Base-by-base conservation (phyloP, 768 basidiomycete genomes). In the Lactarius psammicola region DNA sequence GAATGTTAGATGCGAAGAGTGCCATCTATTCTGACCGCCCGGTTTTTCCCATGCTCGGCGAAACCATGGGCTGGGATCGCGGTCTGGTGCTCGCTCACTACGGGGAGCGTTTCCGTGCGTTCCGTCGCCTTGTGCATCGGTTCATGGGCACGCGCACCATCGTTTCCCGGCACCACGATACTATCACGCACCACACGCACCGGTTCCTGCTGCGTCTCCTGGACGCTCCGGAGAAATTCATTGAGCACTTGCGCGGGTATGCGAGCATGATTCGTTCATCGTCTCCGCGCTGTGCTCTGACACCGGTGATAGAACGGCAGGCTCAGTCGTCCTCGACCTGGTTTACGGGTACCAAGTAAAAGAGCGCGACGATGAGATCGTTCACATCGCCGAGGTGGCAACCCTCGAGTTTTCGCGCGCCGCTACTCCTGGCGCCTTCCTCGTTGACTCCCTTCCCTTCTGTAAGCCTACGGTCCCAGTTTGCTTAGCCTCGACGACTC, bases 271-370 rank as follows among this genome's bases (percentile, higher is more conserved):
- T n/a, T 51, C 49, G 10, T 20, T 31, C 8, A 26, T 56, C 17
- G 11, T 17, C 17, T 15, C 18, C 40, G 40, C 18, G 6, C 17
- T 40, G 40, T 18, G 40, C 17, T 40, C n/a, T 13, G n/a, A 33
- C 18, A 23, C 15, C 18, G n/a, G 17, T 0, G 20, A 15, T 30
- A 65, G 59, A 8, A 55, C 49, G 11, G 62, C 66, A 13, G 72
- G 72, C 7, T 60, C 68, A 8, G 68, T 72, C 10, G 70, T 72
- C n/a, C 42, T 74, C 30, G 67, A 67, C 30, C 42, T 73, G 6
- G 46, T 71, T 1, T 72, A 74, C 56, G 73, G 72, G 11, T 72
- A 73, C 60, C 60, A 71, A 15, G 61, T 69, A 54, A 54, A 66
- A 62, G 44, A 62, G 15, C 46, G 67, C 7, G 59, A 63, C n/a